A percentile compares a stretch with the other conserved stretches of the same genome.
These are phyloP conservation scores for Aspergillus tanneri DNA, from an alignment of 2,329 filamentous ascomycete genomes.

Conservation along the genomic window DNA sequence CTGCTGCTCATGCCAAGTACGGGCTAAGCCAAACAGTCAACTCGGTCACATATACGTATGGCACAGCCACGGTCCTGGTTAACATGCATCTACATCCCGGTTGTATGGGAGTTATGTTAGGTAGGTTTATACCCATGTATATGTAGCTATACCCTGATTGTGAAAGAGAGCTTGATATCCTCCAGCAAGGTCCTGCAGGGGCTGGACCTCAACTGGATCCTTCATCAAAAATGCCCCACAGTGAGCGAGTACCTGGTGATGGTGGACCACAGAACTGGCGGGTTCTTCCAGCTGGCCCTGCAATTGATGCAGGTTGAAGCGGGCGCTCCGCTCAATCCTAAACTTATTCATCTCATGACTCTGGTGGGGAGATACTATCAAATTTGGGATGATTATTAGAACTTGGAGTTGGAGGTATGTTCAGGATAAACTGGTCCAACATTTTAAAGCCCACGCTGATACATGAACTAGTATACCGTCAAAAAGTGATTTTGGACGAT, in stretches of 20 bases:
- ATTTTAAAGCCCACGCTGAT: no score
- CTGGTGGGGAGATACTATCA: slow-evolving; percentile 29
- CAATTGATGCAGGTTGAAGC: slow-evolving; percentile 16
- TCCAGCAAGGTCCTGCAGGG: slow-evolving; percentile 20
- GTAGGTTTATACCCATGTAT: background rate
- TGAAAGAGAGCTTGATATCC: slow-evolving; percentile 12
- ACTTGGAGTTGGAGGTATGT: slow-evolving; percentile 24
- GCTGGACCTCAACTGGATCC: slow-evolving; percentile 25
- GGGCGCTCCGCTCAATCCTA: background rate
- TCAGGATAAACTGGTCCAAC: no score
- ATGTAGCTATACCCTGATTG: background rate
- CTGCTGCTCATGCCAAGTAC: slow-evolving; percentile 46
- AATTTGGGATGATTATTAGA: slow-evolving; percentile 31
- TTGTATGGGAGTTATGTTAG: background rate
- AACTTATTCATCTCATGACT: slow-evolving; percentile 11
- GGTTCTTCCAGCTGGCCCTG: slow-evolving; percentile 22
- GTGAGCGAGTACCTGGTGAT: slow-evolving; percentile 27
- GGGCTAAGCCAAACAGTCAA: slow-evolving; percentile 49
- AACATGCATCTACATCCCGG: background rate
- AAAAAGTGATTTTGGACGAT: slow-evolving; percentile 47
- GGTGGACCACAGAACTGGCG: slow-evolving; percentile 29
- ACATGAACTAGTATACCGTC: slow-evolving; percentile 30
- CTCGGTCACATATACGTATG: slow-evolving; percentile 45
- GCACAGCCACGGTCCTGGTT: slow-evolving; percentile 27
- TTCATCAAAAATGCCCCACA: slow-evolving; percentile 17